Conservation (phyloP, 805 yeast species). For the Yamadazyma scolyti region DNA sequence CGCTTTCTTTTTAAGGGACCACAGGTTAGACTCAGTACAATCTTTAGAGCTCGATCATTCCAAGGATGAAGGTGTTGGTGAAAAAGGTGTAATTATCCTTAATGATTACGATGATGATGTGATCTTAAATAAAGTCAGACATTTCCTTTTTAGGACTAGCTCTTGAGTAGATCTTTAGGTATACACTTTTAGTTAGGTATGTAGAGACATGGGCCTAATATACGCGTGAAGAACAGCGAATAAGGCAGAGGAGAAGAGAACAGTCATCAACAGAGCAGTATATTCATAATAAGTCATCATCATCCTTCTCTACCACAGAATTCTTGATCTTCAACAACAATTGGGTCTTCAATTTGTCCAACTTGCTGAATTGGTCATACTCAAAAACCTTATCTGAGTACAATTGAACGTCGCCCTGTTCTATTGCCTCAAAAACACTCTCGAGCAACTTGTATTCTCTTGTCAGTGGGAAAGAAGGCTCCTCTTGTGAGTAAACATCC, state of each 20-base stretch:
- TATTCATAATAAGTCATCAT: constrained; percentile 6
- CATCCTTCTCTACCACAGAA: constrained; percentile 61
- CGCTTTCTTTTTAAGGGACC: constrained; percentile 52
- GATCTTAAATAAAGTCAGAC: constrained; percentile 12
- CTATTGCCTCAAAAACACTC: constrained; percentile 69
- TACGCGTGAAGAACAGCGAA: too few species aligned
- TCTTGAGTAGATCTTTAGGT: too few species aligned
- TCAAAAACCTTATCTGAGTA: constrained; percentile 74
- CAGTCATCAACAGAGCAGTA: too few species aligned
- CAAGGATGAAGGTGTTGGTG: constrained; percentile 15
- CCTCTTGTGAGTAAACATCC: constrained; percentile 63
- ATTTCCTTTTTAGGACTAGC: too few species aligned
- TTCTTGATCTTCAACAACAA: constrained; percentile 79
- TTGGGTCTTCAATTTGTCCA: constrained; percentile 89
- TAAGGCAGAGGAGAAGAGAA: too few species aligned
- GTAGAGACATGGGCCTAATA: too few species aligned
- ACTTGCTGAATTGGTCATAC: constrained; percentile 80
- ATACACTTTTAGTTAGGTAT: too few species aligned
- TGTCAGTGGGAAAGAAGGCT: constrained; percentile 68
- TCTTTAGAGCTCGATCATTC: constrained; percentile 16
- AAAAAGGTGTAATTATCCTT: constrained; percentile 17
- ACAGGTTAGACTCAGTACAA: constrained; percentile 37
- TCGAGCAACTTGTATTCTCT: constrained; percentile 70
- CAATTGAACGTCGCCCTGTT: constrained; percentile 74
- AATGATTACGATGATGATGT: constrained; percentile 23